These are phyloP conservation scores for Cylindrodendrum hubeiense DNA, from an alignment of 2,329 filamentous ascomycete genomes.

Conservation along the genomic window DNA sequence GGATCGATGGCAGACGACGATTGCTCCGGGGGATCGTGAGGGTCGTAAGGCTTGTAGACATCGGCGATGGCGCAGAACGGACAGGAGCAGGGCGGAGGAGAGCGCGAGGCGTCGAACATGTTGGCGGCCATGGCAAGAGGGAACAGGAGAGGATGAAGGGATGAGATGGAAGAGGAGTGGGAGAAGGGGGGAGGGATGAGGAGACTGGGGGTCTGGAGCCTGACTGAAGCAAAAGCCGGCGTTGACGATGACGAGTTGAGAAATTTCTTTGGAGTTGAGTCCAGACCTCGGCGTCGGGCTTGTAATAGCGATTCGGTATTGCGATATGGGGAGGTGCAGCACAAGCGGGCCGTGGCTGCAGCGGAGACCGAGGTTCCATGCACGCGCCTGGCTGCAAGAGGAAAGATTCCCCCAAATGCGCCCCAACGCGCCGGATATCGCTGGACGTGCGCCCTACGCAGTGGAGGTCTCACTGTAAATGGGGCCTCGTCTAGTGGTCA, in stretches of 20 bases:
- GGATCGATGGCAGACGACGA: conserved; percentile 46
- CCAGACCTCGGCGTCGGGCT: background rate
- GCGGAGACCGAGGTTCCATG: conserved; percentile 14
- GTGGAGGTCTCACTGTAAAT: background rate
- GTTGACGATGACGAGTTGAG: background rate
- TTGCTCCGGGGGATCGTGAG: conserved; percentile 55
- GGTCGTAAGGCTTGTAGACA: conserved; percentile 62
- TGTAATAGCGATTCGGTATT: conserved; percentile 8
- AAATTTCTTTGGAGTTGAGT: conserved; percentile 16
- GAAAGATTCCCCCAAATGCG: background rate
- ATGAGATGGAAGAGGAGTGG: background rate
- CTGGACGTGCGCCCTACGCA: background rate
- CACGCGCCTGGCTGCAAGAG: background rate
- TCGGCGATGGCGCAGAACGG: conserved; percentile 73
- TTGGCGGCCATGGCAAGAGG: background rate
- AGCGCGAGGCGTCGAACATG: conserved; percentile 54
- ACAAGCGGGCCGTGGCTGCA: background rate
- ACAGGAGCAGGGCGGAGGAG: conserved; percentile 57
- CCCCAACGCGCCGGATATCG: background rate
- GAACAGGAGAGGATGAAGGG: background rate
- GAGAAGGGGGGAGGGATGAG: background rate
- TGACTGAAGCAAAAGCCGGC: background rate
- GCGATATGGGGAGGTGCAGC: conserved; percentile 9
- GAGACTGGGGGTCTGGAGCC: background rate
- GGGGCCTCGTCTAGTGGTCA: background rate